Evolutionary conservation across 108 stramenopile species (phyloP), one percentile per base, ranked within the genome.

Genomic region (Nannochloropsis oceanica): DNA sequence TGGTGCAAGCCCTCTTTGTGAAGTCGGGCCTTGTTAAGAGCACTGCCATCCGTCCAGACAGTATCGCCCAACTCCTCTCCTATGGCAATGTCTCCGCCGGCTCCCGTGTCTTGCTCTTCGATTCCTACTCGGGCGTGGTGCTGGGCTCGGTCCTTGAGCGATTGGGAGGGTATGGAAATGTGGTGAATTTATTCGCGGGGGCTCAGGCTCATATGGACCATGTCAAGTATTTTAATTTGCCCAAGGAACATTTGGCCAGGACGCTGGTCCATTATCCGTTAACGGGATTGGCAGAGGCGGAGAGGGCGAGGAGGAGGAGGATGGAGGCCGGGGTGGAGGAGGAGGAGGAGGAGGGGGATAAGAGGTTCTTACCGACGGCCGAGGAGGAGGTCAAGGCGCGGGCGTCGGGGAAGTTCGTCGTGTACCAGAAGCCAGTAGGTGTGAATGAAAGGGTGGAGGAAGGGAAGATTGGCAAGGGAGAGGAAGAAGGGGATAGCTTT

Each of bases 61-160:
- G 44, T 42, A 22, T 91, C 44, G 90, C 90, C 34, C 89, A 90
- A 42, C 20, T 91, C 24, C 81, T 91, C 13, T 82, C 87, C 44
- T 85, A 90, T 20, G 86, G 86, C 80, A 89, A 89, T 43, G 88
- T 91, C 26, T 82, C 82, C 59, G 44, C 90, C 20, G 90, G 90
- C 25, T 42, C 44, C 44, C 86, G 87, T 44, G 89, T 90, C 43
- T 46, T 91, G 84, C 44, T 91, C n/a, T 79, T 91, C 12, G 90
- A 91, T 26, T 86, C 89, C 18, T 88, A 44, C 89, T 84, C 87
- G 84, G 90, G 90, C 26, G 83, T 91, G 44, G 89, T 91, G 27
- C 79, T 85, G 22, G 90, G 89, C 34, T 89, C 89, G 24, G 43
- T 90, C 44, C 87, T 89, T 10, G 89, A 91, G 84, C 87, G 90